Base-by-base conservation (phyloP, 805 yeast species). In the Torulaspora microellipsoides region DNA sequence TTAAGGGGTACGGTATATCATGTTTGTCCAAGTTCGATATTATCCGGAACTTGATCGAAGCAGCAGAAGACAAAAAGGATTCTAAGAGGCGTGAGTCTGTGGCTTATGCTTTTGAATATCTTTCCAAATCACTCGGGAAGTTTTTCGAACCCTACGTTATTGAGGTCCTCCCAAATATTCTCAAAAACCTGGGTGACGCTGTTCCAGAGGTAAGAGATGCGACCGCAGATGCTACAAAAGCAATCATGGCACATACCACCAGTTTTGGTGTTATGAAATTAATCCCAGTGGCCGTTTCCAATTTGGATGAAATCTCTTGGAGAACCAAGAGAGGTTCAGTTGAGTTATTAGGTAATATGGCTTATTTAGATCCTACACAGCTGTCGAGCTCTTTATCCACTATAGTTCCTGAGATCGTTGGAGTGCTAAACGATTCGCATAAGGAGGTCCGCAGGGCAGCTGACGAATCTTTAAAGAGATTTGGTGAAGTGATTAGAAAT, bases 361-460 rank as follows among this genome's bases (percentile, higher is more conserved):
- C 99, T 0, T 93, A 89, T 63, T 73, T 93, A 49, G 96, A 91
- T 58, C 99, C 99, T 3, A 76, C 93, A 2, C 99, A 93, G 61
- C 72, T 93, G 53, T 88, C 97, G 1, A 77, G 90, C 0, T 88
- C 96, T 0, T 71, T 93, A 54, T 85, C 96, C 0, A 80, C 81
- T 0, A 91, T 93, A 68, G 87, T 93, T 48, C 99, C 99, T 1
- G 95, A 91, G 60, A 89, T 93, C 67, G 99, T 91, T 44, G 90
- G 93, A 51, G 96, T 90, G 20, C 71, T 93, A 59, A 89, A 85
- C 58, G 99, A 93, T 58, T 80, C 97, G 0, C 99, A 93, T 66
- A 91, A 91, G 60, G 99, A 93, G 60, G 99, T 93, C 15, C 77
- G 99, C 48, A 87, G 85, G 53, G 95, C 99, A 1, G 99, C 97